Evolutionary conservation across 495 filamentous ascomycete species (phyloP), one percentile per base, ranked within the genome.

Genomic region (Recurvomyces mirabilis): DNA sequence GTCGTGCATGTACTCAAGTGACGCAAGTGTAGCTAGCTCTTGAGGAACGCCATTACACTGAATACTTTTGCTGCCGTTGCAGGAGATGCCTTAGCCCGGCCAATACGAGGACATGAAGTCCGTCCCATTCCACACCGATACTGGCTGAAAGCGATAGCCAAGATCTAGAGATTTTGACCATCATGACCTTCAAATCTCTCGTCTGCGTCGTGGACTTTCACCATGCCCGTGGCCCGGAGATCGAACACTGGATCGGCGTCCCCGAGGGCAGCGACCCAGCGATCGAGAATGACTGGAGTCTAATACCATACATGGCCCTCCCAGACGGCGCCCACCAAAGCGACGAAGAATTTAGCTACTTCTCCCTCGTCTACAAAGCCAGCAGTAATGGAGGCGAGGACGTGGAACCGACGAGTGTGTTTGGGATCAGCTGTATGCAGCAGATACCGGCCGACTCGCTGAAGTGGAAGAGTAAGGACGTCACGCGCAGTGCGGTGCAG

Each of bases 251-350:
- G 79, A 82, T 94, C 59, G 87, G 83, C 47, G 75, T 74, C 22
- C 71, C 81, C 25, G 82, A 88, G 51, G 86, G 79, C 32, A 65
- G 65, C 32, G 84, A 94, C 60, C 87, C 89, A 25, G 83, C 85
- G 3, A 68, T 57, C 29, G 85, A 91, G 45, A 87, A 91, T 71
- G 87, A 93, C 59, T 98, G 91, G 91, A 71, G 77, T 5, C 65
- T 94, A 47, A 70, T 98, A 36, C 91, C 91, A 0, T 98, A 96
- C 64, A 94, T 96, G 84, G 91, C 89, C n/a, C 66, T 98, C 49
- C 86, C 84, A 24, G 91, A 98, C 62, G 91, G 91, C 22, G 91
- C 91, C 28, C 91, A 98, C 66, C 73, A 85, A 29, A 75, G 83
- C 7, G 80, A 78, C 19, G 91, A 98, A 61, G 91, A 96, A 62